Conservation (phyloP, 2,329 filamentous ascomycete species). For the Akanthomyces muscarius region DNA sequence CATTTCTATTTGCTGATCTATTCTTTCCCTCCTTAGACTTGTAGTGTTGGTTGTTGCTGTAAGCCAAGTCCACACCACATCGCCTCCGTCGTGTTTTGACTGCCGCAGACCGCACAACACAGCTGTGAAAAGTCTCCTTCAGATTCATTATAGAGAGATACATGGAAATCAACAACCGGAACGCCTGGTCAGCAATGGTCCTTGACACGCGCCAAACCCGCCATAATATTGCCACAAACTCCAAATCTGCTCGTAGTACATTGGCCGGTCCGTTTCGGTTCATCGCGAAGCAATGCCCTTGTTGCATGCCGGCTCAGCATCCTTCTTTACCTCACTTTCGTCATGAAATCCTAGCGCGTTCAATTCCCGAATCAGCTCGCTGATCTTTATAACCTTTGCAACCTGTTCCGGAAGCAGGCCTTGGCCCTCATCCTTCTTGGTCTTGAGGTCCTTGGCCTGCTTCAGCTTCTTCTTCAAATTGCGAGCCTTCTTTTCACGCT, state of each 20-base stretch:
- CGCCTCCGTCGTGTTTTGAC: not conserved
- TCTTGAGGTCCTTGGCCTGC: constrained; percentile 84
- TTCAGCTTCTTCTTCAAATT: constrained; percentile 92
- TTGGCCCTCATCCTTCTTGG: constrained; percentile 85
- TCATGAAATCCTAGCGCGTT: constrained; percentile 79
- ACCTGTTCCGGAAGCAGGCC: constrained; percentile 87
- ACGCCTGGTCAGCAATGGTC: not conserved
- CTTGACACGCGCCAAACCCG: not conserved
- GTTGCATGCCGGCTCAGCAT: constrained; percentile 8
- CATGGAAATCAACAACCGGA: not conserved
- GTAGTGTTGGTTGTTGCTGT: not conserved
- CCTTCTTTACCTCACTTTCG: constrained; percentile 59
- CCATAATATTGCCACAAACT: constrained; percentile 1
- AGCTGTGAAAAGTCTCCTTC: not conserved
- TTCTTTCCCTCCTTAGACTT: not conserved
- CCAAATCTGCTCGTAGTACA: not conserved
- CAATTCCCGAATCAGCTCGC: constrained; percentile 84
- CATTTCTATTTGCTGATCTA: not conserved
- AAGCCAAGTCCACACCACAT: not conserved
- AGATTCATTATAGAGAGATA: not conserved
- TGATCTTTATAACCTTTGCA: constrained; percentile 96
- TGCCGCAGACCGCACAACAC: not conserved
- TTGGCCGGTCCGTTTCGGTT: not conserved
- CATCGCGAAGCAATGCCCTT: not conserved
- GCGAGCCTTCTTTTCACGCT: constrained; percentile 88